Evolutionary conservation across 2,329 filamentous ascomycete species (phyloP), one percentile per base, ranked within the genome.

Genomic region (Aureobasidium sp.): DNA sequence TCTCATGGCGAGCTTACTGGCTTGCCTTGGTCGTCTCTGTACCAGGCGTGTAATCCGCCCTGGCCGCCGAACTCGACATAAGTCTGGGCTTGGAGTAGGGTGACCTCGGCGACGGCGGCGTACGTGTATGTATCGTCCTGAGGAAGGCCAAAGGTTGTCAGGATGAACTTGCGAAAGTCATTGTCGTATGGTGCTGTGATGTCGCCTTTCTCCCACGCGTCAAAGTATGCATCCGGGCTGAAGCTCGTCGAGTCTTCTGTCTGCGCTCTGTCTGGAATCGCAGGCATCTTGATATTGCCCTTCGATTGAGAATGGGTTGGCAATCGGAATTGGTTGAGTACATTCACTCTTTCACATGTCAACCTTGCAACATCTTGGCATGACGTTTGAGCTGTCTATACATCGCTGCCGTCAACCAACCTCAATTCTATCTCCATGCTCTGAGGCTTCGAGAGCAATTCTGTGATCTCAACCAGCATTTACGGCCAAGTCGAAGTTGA

Each of bases 1-100:
- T 15, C 7, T 32, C 5, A 15, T 53, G 48, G 47, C n/a, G 36
- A 37, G 20, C 66, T 71, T 74, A 72, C 78, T 68, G 62, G 69
- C 52, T 70, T 73, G 61, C 68, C 74, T 23, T 75, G 70, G 5
- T 67, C 70, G 62, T 80, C 77, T 41, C 72, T 69, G 65, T 83
- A 83, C 80, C 81, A 83, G 23, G 71, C 76, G 63, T 82, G 80
- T 44, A 83, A 67, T 1, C 78, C 77, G 61, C 78, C 71, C n/a
- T 72, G 69, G 12, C 73, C 72, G 10, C 80, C 80, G 42, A 74
- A 75, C 12, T 76, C 72, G 52, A 83, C 74, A 23, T 80, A 80
- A 57, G 71, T 72, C 68, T 83, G 80, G 1, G 77, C 80, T 63
- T 80, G 76, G 3, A 74, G 69, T 1, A 84, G 73, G 0, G 79